A percentile compares a stretch with the other conserved stretches of the same genome.
Conservation (phyloP, 352 stramenopile species). For the Phytophthora ramorum region DNA sequence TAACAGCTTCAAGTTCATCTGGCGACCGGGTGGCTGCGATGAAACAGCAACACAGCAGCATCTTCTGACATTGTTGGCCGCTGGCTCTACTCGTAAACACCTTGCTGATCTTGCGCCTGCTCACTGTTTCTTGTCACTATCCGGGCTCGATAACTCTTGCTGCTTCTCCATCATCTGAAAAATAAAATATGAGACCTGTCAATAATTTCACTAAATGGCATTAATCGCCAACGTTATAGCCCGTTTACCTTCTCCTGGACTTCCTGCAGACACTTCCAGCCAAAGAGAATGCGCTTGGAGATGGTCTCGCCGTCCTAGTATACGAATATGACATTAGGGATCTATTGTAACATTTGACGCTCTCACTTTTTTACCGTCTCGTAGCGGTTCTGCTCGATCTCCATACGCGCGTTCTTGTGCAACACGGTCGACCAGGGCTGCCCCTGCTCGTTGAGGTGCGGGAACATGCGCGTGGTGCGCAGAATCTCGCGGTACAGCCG, state of each 20-base stretch:
- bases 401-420: conserved; percentile 75
- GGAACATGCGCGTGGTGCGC: conserved; percentile 74
- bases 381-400: conserved; percentile 83
- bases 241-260: conserved; percentile 70
- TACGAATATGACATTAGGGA: conserved; percentile 26
- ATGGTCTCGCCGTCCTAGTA: conserved; percentile 75
- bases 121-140: conserved; percentile 33
- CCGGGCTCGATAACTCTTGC: conserved; percentile 33
- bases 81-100: background rate
- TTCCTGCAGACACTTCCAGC: conserved; percentile 81
- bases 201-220: background rate
- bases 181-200: conserved; percentile 5
- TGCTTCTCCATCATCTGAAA: conserved; percentile 62
- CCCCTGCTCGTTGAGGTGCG: conserved; percentile 78
- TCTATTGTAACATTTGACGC: conserved; percentile 13
- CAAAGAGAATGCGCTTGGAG: conserved; percentile 79
- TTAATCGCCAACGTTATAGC: background rate
- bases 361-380: conserved; percentile 48
- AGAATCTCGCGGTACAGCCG: conserved; percentile 85
- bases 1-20: background rate
- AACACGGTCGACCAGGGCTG: conserved; percentile 73
- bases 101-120: background rate
- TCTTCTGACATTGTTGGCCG: background rate
- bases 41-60: background rate
- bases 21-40: background rate